Base-by-base conservation (phyloP, 78 protist species). In the Dictyostelium purpureum region DNA sequence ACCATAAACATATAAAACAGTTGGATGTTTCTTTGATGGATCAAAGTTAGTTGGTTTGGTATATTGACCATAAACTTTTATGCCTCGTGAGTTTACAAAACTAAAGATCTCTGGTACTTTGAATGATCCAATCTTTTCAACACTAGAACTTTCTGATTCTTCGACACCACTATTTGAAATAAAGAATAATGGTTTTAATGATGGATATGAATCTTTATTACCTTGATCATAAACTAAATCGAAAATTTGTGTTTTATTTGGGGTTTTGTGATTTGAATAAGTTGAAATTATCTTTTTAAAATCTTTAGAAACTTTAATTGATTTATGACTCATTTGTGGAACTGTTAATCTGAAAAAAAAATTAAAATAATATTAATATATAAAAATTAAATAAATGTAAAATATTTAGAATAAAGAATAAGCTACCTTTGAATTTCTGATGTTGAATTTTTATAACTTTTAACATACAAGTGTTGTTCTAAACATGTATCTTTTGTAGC, bases 1-100 rank as follows among this genome's bases (percentile, higher is more conserved):
- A 35, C 96, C 95, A 69, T 94, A 94, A 4, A 90, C 56, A 61
- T 51, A 28, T 6, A 89, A 24, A 24, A 96, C 31, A 21, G 51
- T 9, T n/a, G 97, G 97, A 40, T 56, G 56, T 21, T 51, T n/a
- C 1, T 14, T 70, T 1, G 65, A 19, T 24, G 70, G 37, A n/a
- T 74, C 16, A 37, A 45, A 63, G 24, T 52, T 16, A 1, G 7
- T 26, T 14, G 95, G 95, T 16, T 26, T 6, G 12, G 42, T 19
- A 26, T 35, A 28, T 28, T 49, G 38, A 40, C 95, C 95, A 73
- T 91, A 77, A 16, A 79, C 26, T 56, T 21, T 52, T 16, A 38
- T 5, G 24, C 95, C 95, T 35, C 76, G 33, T 18, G 56, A 28
- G 37, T 70, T 77, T 47, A 11, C n/a, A 49, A 90, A 90, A 9